Evolutionary conservation across 768 basidiomycete genomes (phyloP).

Genomic region (Serendipita sp.): DNA sequence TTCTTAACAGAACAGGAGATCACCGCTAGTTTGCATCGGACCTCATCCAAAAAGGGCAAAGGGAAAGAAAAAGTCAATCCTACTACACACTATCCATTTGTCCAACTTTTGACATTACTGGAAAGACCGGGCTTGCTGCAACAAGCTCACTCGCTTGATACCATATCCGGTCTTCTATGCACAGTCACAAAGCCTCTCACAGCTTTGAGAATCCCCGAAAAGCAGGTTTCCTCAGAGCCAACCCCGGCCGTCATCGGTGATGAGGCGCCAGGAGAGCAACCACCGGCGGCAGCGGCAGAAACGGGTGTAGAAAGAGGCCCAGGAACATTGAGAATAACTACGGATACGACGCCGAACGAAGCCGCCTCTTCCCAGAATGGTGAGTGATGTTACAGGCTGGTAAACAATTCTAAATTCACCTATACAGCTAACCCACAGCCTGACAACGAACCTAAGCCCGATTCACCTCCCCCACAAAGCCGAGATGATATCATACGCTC

Average conservation of each 20-base stretch:
- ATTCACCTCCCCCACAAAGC: conserved; percentile 9
- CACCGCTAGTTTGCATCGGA: conserved; percentile 55
- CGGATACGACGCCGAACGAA: background rate
- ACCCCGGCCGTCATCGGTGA: background rate
- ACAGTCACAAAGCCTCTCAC: conserved; percentile 74
- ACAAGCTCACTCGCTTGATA: conserved; percentile 84
- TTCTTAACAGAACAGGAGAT: conserved; percentile 94
- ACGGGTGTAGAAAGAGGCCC: conserved; percentile 8
- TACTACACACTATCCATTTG: conserved; percentile 80
- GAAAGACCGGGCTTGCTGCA: conserved; percentile 75
- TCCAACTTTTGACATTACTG: conserved; percentile 71
- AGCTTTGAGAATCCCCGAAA: conserved; percentile 35
- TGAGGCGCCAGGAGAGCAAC: background rate
- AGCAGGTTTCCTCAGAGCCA: conserved; percentile 17
- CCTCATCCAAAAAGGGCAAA: conserved; percentile 72
- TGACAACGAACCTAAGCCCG: background rate
- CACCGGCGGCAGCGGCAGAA: conserved; percentile 13
- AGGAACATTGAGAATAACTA: conserved; percentile 1
- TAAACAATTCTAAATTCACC: conserved; percentile 18
- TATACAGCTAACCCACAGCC: background rate
- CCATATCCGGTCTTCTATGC: conserved; percentile 73
- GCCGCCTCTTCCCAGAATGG: background rate
- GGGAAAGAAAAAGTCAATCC: conserved; percentile 79
- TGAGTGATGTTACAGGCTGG: background rate
- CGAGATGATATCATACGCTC: conserved; percentile 27